These are phyloP conservation scores for Thermoascus crustaceus DNA, from an alignment of 2,329 filamentous ascomycete genomes.

Conservation along the genomic window DNA sequence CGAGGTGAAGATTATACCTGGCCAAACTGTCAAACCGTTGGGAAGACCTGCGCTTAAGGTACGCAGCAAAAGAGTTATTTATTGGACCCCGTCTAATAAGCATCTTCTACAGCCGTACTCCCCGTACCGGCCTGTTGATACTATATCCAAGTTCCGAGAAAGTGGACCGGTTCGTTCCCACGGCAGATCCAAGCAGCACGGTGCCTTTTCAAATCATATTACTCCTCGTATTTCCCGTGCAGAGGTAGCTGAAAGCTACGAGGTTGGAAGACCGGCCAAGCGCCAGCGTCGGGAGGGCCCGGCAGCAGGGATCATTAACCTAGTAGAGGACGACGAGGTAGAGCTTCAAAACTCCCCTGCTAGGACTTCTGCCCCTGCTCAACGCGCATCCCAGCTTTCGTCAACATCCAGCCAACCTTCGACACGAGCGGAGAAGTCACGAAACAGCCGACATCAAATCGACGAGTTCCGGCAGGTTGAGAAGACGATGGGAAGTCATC, in stretches of 20 bases:
- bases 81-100: conserved; percentile 12
- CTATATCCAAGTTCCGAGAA: conserved; percentile 19
- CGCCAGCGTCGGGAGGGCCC: conserved; percentile 18
- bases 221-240: no score
- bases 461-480: conserved; percentile 18
- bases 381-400: conserved; percentile 11
- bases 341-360: conserved; percentile 3
- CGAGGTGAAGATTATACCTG: conserved; percentile 21
- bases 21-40: conserved; percentile 13
- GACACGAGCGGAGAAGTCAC: conserved; percentile 4
- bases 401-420: conserved; percentile 15
- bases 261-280: conserved; percentile 18
- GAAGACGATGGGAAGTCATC: conserved; percentile 7
- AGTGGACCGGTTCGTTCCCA: conserved; percentile 27
- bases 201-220: no score
- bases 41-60: conserved; percentile 10
- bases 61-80: conserved; percentile 10
- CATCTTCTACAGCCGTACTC: conserved; percentile 8
- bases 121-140: conserved; percentile 17
- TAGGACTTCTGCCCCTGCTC: conserved; percentile 6
- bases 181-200: conserved; percentile 10
- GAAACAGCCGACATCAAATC: conserved; percentile 1
- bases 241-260: no score
- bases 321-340: conserved; percentile 15
- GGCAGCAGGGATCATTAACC: conserved; percentile 5